A percentile compares a stretch with the other conserved stretches of the same genome.
Conservation (phyloP, 768 basidiomycete genomes). For the Pulveroboletus frians region DNA sequence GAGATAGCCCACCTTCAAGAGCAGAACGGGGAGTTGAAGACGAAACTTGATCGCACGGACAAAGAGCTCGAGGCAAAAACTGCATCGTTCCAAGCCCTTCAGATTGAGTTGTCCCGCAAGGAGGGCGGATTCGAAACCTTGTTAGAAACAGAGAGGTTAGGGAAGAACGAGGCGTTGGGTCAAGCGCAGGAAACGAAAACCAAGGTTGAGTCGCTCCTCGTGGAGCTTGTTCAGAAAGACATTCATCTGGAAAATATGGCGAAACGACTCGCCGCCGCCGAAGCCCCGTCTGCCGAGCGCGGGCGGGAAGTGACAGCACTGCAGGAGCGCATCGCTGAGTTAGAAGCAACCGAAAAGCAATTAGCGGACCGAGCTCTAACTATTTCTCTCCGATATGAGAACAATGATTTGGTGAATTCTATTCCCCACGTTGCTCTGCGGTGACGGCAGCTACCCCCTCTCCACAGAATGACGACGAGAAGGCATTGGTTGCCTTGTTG, state of each 20-base stretch:
- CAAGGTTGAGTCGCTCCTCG: slow-evolving; percentile 17
- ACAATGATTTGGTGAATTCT: slow-evolving; percentile 42
- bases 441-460: slow-evolving; percentile 10
- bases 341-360: slow-evolving; percentile 29
- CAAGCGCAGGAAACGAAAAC: slow-evolving; percentile 17
- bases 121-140: slow-evolving; percentile 22
- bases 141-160: slow-evolving; percentile 21
- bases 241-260: slow-evolving; percentile 17
- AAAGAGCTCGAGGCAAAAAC: slow-evolving; percentile 9
- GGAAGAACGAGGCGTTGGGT: slow-evolving; percentile 16
- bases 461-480: slow-evolving; percentile 45
- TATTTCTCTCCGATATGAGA: slow-evolving; percentile 38
- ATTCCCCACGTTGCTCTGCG: slow-evolving; percentile 1
- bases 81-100: slow-evolving; percentile 13
- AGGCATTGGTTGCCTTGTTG: slow-evolving; percentile 42
- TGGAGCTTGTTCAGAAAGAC: slow-evolving; percentile 21
- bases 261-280: slow-evolving; percentile 20
- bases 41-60: slow-evolving; percentile 11
- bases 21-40: slow-evolving; percentile 16
- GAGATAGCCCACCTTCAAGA: slow-evolving; percentile 19
- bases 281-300: slow-evolving; percentile 21
- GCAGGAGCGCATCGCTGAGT: slow-evolving; percentile 20
- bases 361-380: slow-evolving; percentile 22
- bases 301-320: slow-evolving; percentile 25
- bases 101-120: slow-evolving; percentile 21